Evolutionary conservation across 352 stramenopile species (phyloP), one percentile per base, ranked within the genome.

Genomic region (Globisporangium paroecandrum): DNA sequence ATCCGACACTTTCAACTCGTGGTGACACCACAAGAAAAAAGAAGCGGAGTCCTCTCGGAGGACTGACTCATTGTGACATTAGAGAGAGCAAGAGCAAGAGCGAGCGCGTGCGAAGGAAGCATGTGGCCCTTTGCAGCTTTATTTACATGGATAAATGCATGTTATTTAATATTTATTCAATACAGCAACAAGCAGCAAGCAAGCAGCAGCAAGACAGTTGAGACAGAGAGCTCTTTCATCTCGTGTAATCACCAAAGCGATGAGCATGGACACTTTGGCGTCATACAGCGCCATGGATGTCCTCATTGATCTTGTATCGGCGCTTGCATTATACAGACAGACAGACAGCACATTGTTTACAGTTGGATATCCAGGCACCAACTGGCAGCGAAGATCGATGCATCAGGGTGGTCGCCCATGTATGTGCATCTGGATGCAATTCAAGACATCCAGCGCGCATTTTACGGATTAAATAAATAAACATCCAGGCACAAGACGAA

Each of bases 91-190:
- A 29, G 46, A 24, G 36, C 36, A 46, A 46, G 10, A 56, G 49
- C 4, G 13, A 32, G 10, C 10, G 32, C 56, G 32, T 38, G 34
- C 56, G 32, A 29, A 62, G 20, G 56, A 49, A 62, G 55, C 55
- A 61, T 22, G 55, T 22, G 24, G 55, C 15, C 20, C 22, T n/a
- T 51, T 51, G 43, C 43, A 22, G n/a, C 1, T 58, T 58, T 25
- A 59, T 38, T 59, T 59, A 46, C 27, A 61, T 51, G 43, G 43
- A 51, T 46, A 29, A 36, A 61, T 34, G 27, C 29, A 46, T 62
- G 32, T 49, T 62, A 62, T 62, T 62, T 62, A 62, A 49, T 49
- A 62, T 62, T 62, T 62, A 62, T 62, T 49, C 32, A 47, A 49
- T 49, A 32, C 32, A 62, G 22, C 29, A 36, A 41, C 54, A 59